Conservation (phyloP, 2,329 filamentous ascomycete genomes). For the Colletotrichum lindemuthianum region DNA sequence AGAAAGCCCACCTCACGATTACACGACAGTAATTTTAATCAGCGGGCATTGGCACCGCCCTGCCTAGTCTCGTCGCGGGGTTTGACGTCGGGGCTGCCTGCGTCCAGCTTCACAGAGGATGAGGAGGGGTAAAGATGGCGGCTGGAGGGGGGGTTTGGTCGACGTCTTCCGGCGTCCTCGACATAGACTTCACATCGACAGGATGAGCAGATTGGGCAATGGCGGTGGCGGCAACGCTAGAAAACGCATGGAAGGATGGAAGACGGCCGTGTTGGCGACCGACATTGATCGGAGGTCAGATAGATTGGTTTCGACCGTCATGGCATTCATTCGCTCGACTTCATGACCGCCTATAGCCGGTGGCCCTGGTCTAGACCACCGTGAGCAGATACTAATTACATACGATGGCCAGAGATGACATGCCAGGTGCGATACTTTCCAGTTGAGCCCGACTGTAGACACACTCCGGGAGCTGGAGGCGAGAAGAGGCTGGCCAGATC, state of each 20-base stretch:
- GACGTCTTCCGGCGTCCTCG: background rate
- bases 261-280: background rate
- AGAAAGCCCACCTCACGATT: background rate
- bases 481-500: too few species aligned
- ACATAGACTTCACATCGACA: background rate
- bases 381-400: too few species aligned
- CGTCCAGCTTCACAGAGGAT: background rate
- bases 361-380: too few species aligned
- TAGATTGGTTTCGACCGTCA: too few species aligned
- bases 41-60: constrained; percentile 16
- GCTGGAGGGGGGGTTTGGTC: background rate
- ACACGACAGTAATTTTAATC: background rate
- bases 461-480: too few species aligned
- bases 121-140: constrained; percentile 3
- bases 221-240: constrained; percentile 27
- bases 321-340: too few species aligned
- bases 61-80: constrained; percentile 1
- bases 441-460: too few species aligned
- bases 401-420: too few species aligned
- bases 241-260: constrained; percentile 25
- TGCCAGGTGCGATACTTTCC: too few species aligned
- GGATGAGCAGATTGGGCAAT: background rate
- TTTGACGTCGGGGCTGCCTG: background rate
- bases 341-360: too few species aligned
- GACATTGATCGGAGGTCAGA: too few species aligned